Conservation (phyloP, 345 rosid species). For the Trapa incisa region DNA sequence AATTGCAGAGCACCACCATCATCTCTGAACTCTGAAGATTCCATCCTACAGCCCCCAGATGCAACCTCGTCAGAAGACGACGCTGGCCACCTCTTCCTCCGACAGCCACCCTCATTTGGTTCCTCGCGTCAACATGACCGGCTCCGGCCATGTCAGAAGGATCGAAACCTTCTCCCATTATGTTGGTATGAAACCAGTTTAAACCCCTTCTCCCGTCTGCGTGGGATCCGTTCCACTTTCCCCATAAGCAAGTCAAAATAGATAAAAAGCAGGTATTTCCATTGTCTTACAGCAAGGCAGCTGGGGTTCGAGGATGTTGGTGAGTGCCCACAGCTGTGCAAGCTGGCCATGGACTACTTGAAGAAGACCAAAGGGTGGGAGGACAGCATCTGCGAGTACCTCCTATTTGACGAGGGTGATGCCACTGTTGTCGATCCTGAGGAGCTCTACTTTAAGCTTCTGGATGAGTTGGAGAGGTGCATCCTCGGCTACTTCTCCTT, state of each 20-base stretch:
- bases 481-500: slow-evolving; percentile 76
- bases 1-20: too few relatives aligned
- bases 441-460: slow-evolving; percentile 43
- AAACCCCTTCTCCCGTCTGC: too few relatives aligned
- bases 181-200: slow-evolving; percentile 33
- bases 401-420: slow-evolving; percentile 17
- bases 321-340: slow-evolving; percentile 58
- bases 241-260: too few relatives aligned
- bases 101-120: slow-evolving; percentile 10
- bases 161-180: slow-evolving; percentile 71
- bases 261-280: too few relatives aligned
- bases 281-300: slow-evolving; percentile 46
- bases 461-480: slow-evolving; percentile 72
- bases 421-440: slow-evolving; percentile 26
- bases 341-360: slow-evolving; percentile 50
- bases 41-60: too few relatives aligned
- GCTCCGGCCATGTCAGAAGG: slow-evolving; percentile 43
- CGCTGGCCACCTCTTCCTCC: too few relatives aligned
- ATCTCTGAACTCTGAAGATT: too few relatives aligned
- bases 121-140: slow-evolving; percentile 33
- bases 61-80: too few relatives aligned
- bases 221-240: too few relatives aligned
- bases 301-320: slow-evolving; percentile 58
- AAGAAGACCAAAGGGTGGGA: slow-evolving; percentile 46
- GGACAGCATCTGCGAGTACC: slow-evolving; percentile 38